phyloP scores from a whole-genome alignment of 2,329 filamentous ascomycete species.

The Penicillium decumbens region DNA sequence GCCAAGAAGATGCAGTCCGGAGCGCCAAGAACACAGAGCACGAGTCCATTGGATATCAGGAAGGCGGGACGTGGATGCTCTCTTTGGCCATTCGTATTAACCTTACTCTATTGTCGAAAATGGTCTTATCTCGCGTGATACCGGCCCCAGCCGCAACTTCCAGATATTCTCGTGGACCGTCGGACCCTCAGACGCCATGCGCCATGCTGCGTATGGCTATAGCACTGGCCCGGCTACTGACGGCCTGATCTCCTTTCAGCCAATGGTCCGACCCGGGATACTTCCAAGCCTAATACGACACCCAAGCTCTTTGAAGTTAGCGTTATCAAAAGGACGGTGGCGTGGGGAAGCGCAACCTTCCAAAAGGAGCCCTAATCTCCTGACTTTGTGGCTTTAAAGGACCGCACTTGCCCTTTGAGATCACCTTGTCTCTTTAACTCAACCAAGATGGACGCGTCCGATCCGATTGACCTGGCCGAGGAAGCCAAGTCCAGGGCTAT shows the following conservation, averaged over 20 bases:
- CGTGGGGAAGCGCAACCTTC: conserved; percentile 4
- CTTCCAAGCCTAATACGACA: neutral
- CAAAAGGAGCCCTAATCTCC: neutral
- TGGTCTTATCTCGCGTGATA: conserved; percentile 10
- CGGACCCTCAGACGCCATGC: neutral
- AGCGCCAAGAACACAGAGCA: neutral
- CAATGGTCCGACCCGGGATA: neutral
- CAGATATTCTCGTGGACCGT: neutral
- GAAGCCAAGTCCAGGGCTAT: conserved; percentile 21
- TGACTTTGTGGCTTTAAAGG: neutral
- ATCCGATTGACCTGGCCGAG: conserved; percentile 26
- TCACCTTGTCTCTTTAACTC: neutral
- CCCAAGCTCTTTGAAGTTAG: neutral
- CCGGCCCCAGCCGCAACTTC: conserved; percentile 2
- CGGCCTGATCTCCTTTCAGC: conserved; percentile 2
- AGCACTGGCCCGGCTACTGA: conserved; percentile 9
- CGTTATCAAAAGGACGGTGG: neutral
- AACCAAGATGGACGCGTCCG: conserved; percentile 24
- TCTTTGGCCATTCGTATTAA: neutral
- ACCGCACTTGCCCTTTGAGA: neutral
- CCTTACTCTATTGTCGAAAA: neutral
- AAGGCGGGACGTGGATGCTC: neutral
- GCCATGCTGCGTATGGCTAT: neutral
- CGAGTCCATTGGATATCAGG: no score
- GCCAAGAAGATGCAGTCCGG: conserved; percentile 7